A percentile compares a stretch with the other conserved stretches of the same genome.
phyloP scores from a whole-genome alignment of 306 rosid genomes.

The Cucurbita moschata region DNA sequence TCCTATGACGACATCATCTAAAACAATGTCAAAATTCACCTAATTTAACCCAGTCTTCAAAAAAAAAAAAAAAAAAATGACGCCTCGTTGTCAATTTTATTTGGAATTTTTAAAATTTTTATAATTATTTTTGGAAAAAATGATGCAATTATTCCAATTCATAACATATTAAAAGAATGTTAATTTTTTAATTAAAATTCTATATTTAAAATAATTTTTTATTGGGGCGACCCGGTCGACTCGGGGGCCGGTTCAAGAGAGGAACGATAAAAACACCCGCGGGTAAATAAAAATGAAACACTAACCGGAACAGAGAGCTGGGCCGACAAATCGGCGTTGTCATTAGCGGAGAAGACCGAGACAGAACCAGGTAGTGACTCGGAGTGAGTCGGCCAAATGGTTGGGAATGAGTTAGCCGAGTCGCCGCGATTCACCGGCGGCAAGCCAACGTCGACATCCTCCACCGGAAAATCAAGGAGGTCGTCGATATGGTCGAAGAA shows the following conservation, averaged over 20 bases:
- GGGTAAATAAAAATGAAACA: neutral
- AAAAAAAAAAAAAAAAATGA: neutral
- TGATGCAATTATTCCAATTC: neutral
- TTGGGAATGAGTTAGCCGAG: conserved; percentile 33
- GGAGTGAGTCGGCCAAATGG: conserved; percentile 44
- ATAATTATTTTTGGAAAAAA: neutral
- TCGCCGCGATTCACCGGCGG: conserved; percentile 13
- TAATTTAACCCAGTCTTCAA: neutral
- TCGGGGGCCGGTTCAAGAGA: neutral
- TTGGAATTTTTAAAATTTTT: neutral
- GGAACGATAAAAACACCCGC: neutral
- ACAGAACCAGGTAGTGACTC: conserved; percentile 39
- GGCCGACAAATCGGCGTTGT: conserved; percentile 73
- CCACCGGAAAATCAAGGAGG: conserved; percentile 67
- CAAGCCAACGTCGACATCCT: conserved; percentile 44
- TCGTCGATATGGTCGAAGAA: conserved; percentile 96
- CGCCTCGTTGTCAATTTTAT: neutral
- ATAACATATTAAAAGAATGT: too few species aligned
- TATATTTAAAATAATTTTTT: too few species aligned
- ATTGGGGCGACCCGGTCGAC: neutral
- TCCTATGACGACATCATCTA: neutral
- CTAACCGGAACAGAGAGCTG: conserved; percentile 95
- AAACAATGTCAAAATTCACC: neutral
- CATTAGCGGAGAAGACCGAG: conserved; percentile 53
- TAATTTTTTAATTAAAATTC: too few species aligned